phyloP scores from a whole-genome alignment of 768 basidiomycete species.

The Amanita exitialis region DNA sequence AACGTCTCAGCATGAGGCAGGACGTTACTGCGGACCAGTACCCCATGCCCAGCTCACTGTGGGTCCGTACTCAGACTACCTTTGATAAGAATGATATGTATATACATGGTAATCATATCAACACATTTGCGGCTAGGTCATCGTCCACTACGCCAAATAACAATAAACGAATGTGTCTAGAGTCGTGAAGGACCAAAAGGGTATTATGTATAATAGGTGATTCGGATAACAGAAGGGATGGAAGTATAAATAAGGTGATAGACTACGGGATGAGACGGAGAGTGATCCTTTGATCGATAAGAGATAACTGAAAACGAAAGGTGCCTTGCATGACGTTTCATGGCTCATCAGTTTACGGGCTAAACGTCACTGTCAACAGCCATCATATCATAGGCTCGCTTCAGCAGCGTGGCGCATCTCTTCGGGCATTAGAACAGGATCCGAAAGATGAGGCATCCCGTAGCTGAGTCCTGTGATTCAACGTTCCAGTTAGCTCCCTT shows the following conservation, averaged over 20 bases:
- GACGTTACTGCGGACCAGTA: not conserved
- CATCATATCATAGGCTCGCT: too few species aligned
- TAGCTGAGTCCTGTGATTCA: too few species aligned
- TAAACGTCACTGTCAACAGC: too few species aligned
- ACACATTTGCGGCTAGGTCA: not conserved
- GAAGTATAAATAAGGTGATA: not conserved
- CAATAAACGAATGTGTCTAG: not conserved
- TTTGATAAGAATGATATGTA: constrained; percentile 1
- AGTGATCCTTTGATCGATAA: too few species aligned
- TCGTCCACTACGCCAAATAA: not conserved
- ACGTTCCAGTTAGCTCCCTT: too few species aligned
- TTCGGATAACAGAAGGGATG: not conserved
- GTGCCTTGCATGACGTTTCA: not conserved
- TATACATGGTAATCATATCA: constrained; percentile 1
- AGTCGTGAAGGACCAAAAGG: not conserved
- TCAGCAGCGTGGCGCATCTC: too few species aligned
- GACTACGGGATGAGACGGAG: not conserved
- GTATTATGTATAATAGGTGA: constrained; percentile 3
- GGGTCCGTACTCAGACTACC: not conserved
- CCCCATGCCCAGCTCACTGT: not conserved
- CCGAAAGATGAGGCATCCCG: too few species aligned
- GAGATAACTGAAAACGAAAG: not conserved
- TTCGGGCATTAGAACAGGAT: too few species aligned
- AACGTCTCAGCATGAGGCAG: not conserved
- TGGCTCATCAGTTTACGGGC: too few species aligned